Base-by-base conservation (phyloP, 352 stramenopile genomes). In the Phytopythium oedochilum region DNA sequence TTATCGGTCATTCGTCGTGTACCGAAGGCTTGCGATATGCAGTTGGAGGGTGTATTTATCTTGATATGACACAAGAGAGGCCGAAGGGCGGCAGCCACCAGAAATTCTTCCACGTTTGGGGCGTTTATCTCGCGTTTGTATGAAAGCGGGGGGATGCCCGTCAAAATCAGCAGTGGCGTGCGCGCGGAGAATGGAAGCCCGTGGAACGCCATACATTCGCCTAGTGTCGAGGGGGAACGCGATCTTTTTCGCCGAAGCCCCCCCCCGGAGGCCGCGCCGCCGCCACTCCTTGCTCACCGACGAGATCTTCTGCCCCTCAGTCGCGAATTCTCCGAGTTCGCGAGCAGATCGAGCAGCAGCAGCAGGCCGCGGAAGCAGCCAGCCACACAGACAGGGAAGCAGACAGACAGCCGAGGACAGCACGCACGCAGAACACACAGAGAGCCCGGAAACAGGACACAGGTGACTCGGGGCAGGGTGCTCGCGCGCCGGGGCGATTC, bases 321-420 rank as follows among this genome's bases (percentile, higher is more conserved):
- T 50, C 44, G 44, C 14, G 44, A 50, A 50, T 50, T n/a, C 25
- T 35, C 28, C 44, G 25, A 47, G 22, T 47, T 35, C 44, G 44
- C 44, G 44, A 38, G 26, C 15, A 51, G 44, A 51, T 1, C 44
- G 44, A 32, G 25, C 15, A 38, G 26, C 26, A 51, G 25, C 44
- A 32, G 42, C 20, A 32, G 26, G 5, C 42, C 22, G 32, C 32
- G 15, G 32, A 20, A 18, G 42, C 44, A 51, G 25, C 15, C 44
- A 50, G 23, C 44, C 44, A 28, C 11, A 10, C 25, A 48, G 44
- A 48, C 25, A 32, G 26, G 15, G 9, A 22, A 23, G 11, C 25
- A 50, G 44, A 15, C 12, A 35, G 25, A 15, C 44, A 46, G 7
- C n/a, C n/a, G 9, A 31, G 11, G 5, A 47, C 4, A 34, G 17